Base-by-base conservation (phyloP, 2,329 filamentous ascomycete genomes). In the Ophiostoma sp. region DNA sequence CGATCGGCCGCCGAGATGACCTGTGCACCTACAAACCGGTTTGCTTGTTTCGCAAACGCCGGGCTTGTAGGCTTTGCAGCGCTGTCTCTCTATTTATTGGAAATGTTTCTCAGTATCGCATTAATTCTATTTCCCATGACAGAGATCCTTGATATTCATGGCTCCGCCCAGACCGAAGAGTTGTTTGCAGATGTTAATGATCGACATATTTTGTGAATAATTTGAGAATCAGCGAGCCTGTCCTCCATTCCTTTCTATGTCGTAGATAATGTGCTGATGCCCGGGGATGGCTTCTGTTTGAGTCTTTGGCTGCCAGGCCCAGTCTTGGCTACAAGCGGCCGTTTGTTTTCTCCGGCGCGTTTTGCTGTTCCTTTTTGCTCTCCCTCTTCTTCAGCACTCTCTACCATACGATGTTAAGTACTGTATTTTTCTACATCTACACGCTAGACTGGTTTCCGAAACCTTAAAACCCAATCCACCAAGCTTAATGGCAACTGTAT, bases 41-140 rank as follows among this genome's bases (percentile, higher is more conserved):
- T 57, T 57, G 17, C 52, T 27, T 57, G 52, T 57, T 57, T 57
- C 52, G 52, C 52, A 57, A 57, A 57, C 52, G 7, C 48, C 48
- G 20, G 48, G 17, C 39, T 41, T 41, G 15, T 20, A 39, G 36
- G 36, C 36, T 39, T 39, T 39, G 10, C 27, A 31, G 27, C 27
- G 27, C 27, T 31, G 27, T 31, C 27, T 41, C 8, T 41, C 36
- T 8, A 41, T n/a, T n/a, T 52, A 20, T 52, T 52, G 48, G 48
- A 52, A 52, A 5, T 52, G 48, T 52, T 52, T 52, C 48, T 52
- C 48, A 27, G 27, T 11, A 57, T 27, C 52, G 52, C 52, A 57
- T 57, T 27, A 57, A 57, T 27, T 57, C 5, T 27, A 57, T 57
- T 57, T 57, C 13, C 15, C 39, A 41, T 10, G 10, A 15, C 52